Evolutionary conservation across 2,329 filamentous ascomycete species (phyloP), one percentile per base, ranked within the genome.

Genomic region (Taxawa tesnikishii): DNA sequence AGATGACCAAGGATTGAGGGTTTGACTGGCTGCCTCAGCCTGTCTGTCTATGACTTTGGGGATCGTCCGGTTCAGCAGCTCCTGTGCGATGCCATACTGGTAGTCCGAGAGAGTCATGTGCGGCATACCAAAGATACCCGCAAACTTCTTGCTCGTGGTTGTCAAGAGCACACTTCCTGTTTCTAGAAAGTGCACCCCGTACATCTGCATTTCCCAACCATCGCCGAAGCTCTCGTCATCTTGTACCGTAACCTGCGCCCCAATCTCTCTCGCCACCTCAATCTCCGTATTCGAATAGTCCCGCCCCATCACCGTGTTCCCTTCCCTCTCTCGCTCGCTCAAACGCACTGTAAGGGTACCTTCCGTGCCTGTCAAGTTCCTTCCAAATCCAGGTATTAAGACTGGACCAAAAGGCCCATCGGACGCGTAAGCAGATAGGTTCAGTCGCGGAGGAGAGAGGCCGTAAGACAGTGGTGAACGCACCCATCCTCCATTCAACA

Each of bases 101-200:
- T 63, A 58, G 14, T 60, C 49, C 5, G 67, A 70, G 11, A 83
- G 69, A 1, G 81, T 67, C 31, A 98, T 68, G 54, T 96, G 85
- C 15, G 90, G 87, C 28, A 96, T 62, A 3, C 78, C 81, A 53
- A 93, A 93, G 34, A 96, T 78, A 26, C 90, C 87, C n/a, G 79
- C 75, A 48, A 90, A 70, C 61, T 93, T 94, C 50, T 94, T 82
- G 54, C 85, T 94, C 29, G 85, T 88, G 1, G 88, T 94, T 2
- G 80, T 83, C 50, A 96, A 62, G 21, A 96, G 62, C 30, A 90
- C 73, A 10, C 75, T 72, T 2, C 90, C 90, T 40, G 80, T 73
- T n/a, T 71, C 68, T 23, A 80, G 76, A 66, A 85, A 92, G 59
- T 96, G 88, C 4, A 92, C 70, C 3, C 90, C 90, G 55, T 84